A percentile compares a stretch with the other conserved stretches of the same genome.
These are phyloP conservation scores for Ascosphaera apis DNA, from an alignment of 2,329 filamentous ascomycete genomes.

Conservation along the genomic window DNA sequence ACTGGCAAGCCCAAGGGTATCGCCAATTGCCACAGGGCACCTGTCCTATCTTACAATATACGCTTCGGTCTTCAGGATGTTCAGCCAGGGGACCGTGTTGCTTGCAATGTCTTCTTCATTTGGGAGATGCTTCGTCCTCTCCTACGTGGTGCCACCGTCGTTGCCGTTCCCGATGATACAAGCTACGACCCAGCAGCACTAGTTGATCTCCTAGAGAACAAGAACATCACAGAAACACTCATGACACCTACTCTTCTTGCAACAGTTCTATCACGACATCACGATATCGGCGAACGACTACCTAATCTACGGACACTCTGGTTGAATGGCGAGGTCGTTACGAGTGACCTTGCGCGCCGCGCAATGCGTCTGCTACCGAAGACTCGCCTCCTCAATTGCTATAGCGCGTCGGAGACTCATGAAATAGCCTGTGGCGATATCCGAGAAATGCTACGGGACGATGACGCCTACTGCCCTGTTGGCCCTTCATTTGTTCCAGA, in stretches of 20 bases:
- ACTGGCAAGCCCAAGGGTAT: conserved; percentile 66
- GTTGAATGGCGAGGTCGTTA: conserved; percentile 68
- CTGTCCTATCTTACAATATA: conserved; percentile 50
- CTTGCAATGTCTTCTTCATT: conserved; percentile 74
- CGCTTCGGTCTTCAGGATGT: conserved; percentile 49
- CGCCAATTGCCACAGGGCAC: conserved; percentile 51
- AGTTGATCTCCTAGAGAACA: conserved; percentile 43
- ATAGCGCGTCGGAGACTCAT: conserved; percentile 64
- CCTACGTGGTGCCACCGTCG: conserved; percentile 50
- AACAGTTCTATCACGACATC: conserved; percentile 47
- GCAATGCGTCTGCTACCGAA: conserved; percentile 45
- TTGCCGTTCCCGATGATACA: conserved; percentile 49
- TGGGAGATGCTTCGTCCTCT: conserved; percentile 67
- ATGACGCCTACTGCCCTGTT: conserved; percentile 47
- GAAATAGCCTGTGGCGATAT: conserved; percentile 61
- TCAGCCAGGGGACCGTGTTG: conserved; percentile 48
- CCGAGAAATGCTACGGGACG: conserved; percentile 33
- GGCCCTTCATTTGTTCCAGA: conserved; percentile 44
- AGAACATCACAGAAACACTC: conserved; percentile 52
- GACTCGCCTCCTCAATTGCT: conserved; percentile 51
- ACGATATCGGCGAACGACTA: conserved; percentile 38
- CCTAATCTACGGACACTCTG: conserved; percentile 47
- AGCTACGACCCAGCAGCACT: conserved; percentile 58
- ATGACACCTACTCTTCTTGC: conserved; percentile 65
- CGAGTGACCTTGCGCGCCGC: conserved; percentile 48